These are phyloP conservation scores for Sordariomycetes sp. DNA, from an alignment of 2,329 filamentous ascomycete species.

Conservation along the genomic window DNA sequence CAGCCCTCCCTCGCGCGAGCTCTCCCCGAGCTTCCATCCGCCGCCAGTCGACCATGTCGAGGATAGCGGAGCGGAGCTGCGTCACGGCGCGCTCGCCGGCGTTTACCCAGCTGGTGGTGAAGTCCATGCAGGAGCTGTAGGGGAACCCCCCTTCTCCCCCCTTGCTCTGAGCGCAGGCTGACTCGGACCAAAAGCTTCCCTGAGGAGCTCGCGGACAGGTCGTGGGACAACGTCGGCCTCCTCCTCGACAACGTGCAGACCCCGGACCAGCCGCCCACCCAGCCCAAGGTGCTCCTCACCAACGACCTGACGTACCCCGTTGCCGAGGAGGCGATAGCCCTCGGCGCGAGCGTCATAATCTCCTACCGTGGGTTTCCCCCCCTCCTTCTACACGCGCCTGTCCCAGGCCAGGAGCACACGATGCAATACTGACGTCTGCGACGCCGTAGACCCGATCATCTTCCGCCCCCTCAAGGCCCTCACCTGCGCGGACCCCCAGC, in stretches of 20 bases:
- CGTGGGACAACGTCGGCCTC: slow-evolving; percentile 95
- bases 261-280: slow-evolving; percentile 15
- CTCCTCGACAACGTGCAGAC: slow-evolving; percentile 38
- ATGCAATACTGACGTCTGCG: background rate
- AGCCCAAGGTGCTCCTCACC: slow-evolving; percentile 45
- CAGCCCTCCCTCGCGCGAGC: background rate
- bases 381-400: background rate
- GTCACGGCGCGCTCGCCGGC: slow-evolving; percentile 6
- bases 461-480: slow-evolving; percentile 87
- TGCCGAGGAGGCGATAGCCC: slow-evolving; percentile 76
- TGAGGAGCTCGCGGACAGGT: slow-evolving; percentile 74
- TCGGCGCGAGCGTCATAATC: slow-evolving; percentile 68
- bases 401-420: background rate
- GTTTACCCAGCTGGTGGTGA: slow-evolving; percentile 54
- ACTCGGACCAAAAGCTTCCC: slow-evolving; percentile 58
- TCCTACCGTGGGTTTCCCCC: slow-evolving; percentile 59
- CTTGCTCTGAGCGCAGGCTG: background rate
- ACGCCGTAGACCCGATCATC: slow-evolving; percentile 73
- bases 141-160: slow-evolving; percentile 18
- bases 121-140: slow-evolving; percentile 70
- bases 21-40: background rate
- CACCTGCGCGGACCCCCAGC: slow-evolving; percentile 75
- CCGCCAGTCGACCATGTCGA: background rate
- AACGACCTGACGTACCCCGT: slow-evolving; percentile 87
- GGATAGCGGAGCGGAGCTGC: background rate